Evolutionary conservation across 1,284 basidiomycete species (phyloP).

Genomic region (Agroathelia rolfsii): DNA sequence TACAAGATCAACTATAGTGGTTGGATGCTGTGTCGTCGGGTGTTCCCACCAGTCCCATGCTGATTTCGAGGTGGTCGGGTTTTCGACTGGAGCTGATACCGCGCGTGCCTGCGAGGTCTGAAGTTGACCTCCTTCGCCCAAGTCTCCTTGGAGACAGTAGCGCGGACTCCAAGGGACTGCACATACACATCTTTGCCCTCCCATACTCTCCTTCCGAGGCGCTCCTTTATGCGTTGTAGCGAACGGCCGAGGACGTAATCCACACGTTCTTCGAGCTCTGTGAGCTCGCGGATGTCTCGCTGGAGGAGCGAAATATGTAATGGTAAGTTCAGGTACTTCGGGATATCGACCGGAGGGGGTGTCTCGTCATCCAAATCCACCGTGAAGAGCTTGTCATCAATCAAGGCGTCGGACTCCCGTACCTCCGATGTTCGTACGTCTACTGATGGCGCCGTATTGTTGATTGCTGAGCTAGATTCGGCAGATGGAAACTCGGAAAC

Average conservation of each 20-base stretch:
- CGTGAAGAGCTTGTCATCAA: conserved; percentile 20
- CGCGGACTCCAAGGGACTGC: conserved; percentile 19
- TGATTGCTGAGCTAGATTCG: not conserved
- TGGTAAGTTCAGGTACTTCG: conserved; percentile 41
- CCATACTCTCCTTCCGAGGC: conserved; percentile 64
- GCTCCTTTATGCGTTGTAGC: conserved; percentile 53
- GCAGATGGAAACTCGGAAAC: not conserved
- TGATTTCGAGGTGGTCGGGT: no score
- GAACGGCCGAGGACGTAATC: conserved; percentile 38
- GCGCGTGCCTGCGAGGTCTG: no score
- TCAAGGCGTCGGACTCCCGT: conserved; percentile 14
- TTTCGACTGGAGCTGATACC: no score
- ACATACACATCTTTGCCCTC: conserved; percentile 44
- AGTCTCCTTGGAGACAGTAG: conserved; percentile 19
- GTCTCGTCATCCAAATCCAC: conserved; percentile 21
- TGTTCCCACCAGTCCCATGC: no score
- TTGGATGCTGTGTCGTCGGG: no score
- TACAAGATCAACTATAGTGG: no score
- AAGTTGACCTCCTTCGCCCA: conserved; percentile 32
- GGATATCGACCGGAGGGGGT: conserved; percentile 11
- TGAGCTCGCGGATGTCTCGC: conserved; percentile 41
- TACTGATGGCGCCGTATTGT: not conserved
- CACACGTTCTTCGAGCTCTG: conserved; percentile 29
- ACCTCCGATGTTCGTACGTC: no score
- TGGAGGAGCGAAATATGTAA: conserved; percentile 45